Percentiles rank a stretch among this genome's conserved stretches.
phyloP scores from a whole-genome alignment of 2,329 filamentous ascomycete genomes.

The Sporothrix globosa region DNA sequence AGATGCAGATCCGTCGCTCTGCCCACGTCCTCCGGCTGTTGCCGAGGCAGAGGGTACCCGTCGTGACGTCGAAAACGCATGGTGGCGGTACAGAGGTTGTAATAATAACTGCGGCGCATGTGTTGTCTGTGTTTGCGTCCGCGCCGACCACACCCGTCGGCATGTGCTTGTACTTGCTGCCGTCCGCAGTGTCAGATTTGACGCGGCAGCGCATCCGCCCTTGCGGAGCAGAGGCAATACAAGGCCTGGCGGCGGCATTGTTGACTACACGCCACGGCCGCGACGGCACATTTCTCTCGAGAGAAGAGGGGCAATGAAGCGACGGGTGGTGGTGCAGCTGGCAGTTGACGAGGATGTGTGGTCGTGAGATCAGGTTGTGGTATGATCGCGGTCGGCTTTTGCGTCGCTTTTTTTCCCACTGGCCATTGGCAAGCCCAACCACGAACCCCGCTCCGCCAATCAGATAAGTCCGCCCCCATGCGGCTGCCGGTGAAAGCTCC shows the following conservation, averaged over 20 bases:
- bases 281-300: conserved; percentile 21
- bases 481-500: background rate
- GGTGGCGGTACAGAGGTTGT: background rate
- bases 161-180: background rate
- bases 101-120: background rate
- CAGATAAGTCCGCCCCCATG: conserved; percentile 3
- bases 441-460: conserved; percentile 12
- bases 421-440: conserved; percentile 6
- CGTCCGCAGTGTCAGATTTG: background rate
- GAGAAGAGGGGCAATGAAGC: too few species aligned
- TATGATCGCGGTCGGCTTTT: background rate
- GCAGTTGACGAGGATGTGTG: background rate
- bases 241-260: conserved; percentile 46
- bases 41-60: conserved; percentile 31
- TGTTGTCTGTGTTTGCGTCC: background rate
- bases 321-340: background rate
- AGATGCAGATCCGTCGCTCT: background rate
- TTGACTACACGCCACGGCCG: conserved; percentile 15
- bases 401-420: conserved; percentile 1
- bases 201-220: conserved; percentile 16
- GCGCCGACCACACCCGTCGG: background rate
- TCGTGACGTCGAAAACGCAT: conserved; percentile 27
- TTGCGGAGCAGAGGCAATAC: conserved; percentile 43
- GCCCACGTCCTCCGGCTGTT: conserved; percentile 16
- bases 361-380: background rate